Percentiles rank a stretch among this genome's conserved stretches.
phyloP scores from a whole-genome alignment of 768 basidiomycete species.

The Termitomyces sp. region DNA sequence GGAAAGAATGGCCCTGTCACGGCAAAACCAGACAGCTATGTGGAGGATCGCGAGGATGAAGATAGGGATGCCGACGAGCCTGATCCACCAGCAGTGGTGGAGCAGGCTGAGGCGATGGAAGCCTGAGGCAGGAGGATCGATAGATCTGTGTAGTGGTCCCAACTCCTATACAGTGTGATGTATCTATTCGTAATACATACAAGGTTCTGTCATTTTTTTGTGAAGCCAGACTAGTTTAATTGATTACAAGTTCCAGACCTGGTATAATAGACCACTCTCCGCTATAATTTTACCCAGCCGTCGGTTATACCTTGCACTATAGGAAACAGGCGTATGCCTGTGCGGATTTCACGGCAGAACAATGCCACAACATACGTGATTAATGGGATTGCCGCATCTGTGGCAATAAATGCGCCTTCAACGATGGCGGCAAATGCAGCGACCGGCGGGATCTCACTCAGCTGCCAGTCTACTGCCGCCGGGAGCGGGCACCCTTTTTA shows the following conservation, averaged over 20 bases:
- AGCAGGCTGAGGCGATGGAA: slow-evolving; percentile 6
- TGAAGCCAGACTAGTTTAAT: background rate
- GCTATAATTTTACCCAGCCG: too few relatives aligned
- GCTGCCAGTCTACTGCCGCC: slow-evolving; percentile 4
- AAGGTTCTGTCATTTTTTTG: slow-evolving; percentile 6
- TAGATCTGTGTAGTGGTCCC: background rate
- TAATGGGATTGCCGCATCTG: background rate
- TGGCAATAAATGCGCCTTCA: slow-evolving; percentile 1
- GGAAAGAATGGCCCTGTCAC: slow-evolving; percentile 24
- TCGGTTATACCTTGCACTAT: background rate
- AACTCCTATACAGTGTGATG: background rate
- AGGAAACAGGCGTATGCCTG: background rate
- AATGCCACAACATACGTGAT: background rate
- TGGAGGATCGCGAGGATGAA: slow-evolving; percentile 15
- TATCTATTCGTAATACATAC: background rate
- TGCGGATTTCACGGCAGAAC: background rate
- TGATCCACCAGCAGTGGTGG: background rate
- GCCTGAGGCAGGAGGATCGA: background rate
- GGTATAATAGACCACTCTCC: background rate
- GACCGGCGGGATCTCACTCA: slow-evolving; percentile 10
- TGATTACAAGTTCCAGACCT: background rate
- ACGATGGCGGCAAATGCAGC: slow-evolving; percentile 1
- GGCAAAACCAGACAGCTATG: slow-evolving; percentile 5
- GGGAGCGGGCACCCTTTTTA: background rate
- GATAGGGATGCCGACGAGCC: slow-evolving; percentile 10